A percentile compares a stretch with the other conserved stretches of the same genome.
Conservation (phyloP, 2,329 filamentous ascomycete genomes). For the Apiospora saccharicola region DNA sequence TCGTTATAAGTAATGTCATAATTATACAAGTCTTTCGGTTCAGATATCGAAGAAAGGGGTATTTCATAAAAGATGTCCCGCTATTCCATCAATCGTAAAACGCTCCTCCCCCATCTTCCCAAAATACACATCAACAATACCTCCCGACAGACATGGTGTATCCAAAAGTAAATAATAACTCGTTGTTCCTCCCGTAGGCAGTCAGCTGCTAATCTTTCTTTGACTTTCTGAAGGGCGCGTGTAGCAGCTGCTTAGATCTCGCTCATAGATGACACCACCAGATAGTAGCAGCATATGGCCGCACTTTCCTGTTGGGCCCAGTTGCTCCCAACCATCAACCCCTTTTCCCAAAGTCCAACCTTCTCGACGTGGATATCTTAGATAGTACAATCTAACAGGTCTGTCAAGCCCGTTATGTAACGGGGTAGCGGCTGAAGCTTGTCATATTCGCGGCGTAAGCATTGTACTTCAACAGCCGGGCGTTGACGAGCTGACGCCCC, state of each 20-base stretch:
- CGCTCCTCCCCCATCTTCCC: background rate
- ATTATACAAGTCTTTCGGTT: conserved; percentile 16
- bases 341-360: background rate
- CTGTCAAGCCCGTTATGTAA: background rate
- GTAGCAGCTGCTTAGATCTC: background rate
- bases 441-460: background rate
- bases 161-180: conserved; percentile 5
- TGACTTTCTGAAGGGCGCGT: background rate
- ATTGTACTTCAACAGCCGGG: background rate
- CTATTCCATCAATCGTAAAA: conserved; percentile 20
- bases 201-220: background rate
- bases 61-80: conserved; percentile 20
- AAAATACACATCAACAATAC: background rate
- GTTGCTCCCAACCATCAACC: background rate
- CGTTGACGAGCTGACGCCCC: conserved; percentile 1
- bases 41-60: conserved; percentile 20
- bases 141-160: background rate
- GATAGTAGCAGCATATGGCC: background rate
- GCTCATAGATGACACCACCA: background rate
- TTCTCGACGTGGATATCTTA: background rate
- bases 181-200: too few species aligned
- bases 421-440: background rate
- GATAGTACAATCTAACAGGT: background rate
- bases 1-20: background rate
- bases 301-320: background rate